Percentiles rank a stretch among this genome's conserved stretches.
phyloP scores from a whole-genome alignment of 2,329 filamentous ascomycete species.

The Helotiales sp. region DNA sequence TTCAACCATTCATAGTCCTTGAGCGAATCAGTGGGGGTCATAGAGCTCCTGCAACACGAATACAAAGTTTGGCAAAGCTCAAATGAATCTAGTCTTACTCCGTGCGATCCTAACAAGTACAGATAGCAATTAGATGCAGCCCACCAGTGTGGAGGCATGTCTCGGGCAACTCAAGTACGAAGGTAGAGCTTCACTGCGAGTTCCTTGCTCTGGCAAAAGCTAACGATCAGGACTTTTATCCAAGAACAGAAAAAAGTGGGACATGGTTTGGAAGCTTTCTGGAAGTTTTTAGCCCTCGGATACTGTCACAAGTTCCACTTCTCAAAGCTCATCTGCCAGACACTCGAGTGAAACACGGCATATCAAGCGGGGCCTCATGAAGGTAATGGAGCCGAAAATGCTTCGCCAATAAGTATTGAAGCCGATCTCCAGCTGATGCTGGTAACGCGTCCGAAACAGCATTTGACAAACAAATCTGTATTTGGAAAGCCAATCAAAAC shows the following conservation, averaged over 20 bases:
- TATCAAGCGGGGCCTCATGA: neutral
- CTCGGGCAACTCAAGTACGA: too few relatives aligned
- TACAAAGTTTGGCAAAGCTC: too few relatives aligned
- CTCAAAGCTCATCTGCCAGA: neutral
- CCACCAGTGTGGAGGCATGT: too few relatives aligned
- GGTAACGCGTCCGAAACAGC: neutral
- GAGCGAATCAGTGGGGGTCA: too few relatives aligned
- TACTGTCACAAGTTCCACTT: neutral
- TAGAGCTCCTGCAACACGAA: too few relatives aligned
- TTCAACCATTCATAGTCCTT: too few relatives aligned
- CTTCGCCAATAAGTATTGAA: too few relatives aligned
- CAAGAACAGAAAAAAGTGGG: neutral
- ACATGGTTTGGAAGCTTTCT: neutral
- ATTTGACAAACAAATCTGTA: neutral
- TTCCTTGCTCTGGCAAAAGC: too few relatives aligned
- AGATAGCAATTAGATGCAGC: too few relatives aligned
- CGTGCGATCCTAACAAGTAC: too few relatives aligned
- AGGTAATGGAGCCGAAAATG: neutral
- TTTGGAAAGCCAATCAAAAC: neutral
- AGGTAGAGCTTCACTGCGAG: too few relatives aligned
- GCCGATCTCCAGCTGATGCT: neutral
- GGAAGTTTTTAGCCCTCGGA: neutral
- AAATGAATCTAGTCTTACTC: too few relatives aligned
- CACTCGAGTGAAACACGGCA: neutral
- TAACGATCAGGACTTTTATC: neutral